phyloP scores from a whole-genome alignment of 2,329 filamentous ascomycete species.

The Aureobasidium sp. region DNA sequence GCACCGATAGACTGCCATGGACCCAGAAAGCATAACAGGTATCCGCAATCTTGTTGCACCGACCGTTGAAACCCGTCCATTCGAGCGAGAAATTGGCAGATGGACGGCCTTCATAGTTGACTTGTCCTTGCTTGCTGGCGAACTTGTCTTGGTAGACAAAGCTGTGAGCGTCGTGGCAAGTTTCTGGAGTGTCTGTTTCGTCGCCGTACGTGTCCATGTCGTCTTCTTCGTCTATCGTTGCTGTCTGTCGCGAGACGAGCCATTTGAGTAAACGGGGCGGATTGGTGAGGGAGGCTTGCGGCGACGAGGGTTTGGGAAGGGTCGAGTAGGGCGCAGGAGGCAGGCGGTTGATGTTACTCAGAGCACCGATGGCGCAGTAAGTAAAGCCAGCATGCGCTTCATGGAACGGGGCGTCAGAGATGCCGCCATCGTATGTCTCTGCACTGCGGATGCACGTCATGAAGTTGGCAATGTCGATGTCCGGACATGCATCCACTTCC shows the following conservation, averaged over 20 bases:
- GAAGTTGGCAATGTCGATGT: constrained; percentile 67
- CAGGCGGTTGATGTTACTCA: constrained; percentile 66
- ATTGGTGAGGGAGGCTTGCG: constrained; percentile 23
- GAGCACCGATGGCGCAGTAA: constrained; percentile 75
- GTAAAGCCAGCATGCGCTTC: constrained; percentile 89
- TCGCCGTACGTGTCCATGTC: constrained; percentile 29
- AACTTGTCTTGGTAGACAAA: constrained; percentile 31
- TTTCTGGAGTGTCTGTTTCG: constrained; percentile 32
- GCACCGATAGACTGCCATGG: constrained; percentile 53
- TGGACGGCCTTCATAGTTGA: constrained; percentile 45
- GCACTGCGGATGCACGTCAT: constrained; percentile 63
- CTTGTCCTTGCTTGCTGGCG: constrained; percentile 25
- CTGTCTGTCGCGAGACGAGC: constrained; percentile 43
- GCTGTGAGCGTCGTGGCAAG: constrained; percentile 34
- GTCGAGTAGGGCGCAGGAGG: constrained; percentile 22
- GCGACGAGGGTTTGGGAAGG: background rate
- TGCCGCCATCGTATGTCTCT: constrained; percentile 74
- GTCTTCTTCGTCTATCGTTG: constrained; percentile 38
- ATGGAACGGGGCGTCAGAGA: constrained; percentile 68
- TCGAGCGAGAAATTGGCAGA: constrained; percentile 51
- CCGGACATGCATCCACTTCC: constrained; percentile 52
- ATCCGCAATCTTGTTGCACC: constrained; percentile 84
- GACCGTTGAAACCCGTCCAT: constrained; percentile 77
- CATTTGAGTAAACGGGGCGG: constrained; percentile 37
- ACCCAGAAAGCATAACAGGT: constrained; percentile 98